Conservation (phyloP, 2,329 filamentous ascomycete genomes). For the Exophiala phaeomuriformis region DNA sequence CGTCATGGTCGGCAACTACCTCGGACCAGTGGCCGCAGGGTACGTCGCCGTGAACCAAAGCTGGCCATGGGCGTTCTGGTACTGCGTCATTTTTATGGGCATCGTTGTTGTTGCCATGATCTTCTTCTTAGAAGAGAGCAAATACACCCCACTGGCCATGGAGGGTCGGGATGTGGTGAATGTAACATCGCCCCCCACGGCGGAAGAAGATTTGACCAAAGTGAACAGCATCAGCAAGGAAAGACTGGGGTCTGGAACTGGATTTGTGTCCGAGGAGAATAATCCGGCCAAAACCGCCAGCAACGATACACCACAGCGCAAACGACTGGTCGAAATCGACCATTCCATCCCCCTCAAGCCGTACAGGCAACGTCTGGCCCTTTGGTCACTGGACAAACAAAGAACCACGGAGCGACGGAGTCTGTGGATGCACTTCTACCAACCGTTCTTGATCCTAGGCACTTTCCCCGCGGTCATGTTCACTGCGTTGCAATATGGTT, state of each 20-base stretch:
- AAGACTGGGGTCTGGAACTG: conserved; percentile 3
- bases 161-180: conserved; percentile 12
- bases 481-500: conserved; percentile 37
- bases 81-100: conserved; percentile 31
- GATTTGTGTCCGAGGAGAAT: conserved; percentile 9
- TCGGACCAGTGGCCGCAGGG: conserved; percentile 33
- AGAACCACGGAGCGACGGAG: conserved; percentile 24
- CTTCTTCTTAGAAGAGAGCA: conserved; percentile 36
- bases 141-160: conserved; percentile 27
- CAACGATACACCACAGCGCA: background rate
- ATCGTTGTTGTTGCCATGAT: conserved; percentile 30
- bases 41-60: conserved; percentile 31
- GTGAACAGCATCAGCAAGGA: conserved; percentile 11
- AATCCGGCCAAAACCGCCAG: conserved; percentile 15
- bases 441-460: conserved; percentile 30
- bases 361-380: conserved; percentile 28
- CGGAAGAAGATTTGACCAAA: conserved; percentile 10
- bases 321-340: conserved; percentile 26
- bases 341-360: conserved; percentile 27
- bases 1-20: conserved; percentile 32
- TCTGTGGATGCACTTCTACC: conserved; percentile 31
- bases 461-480: conserved; percentile 38
- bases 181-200: background rate
- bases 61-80: conserved; percentile 35
- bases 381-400: conserved; percentile 25